Evolutionary conservation across 352 stramenopile genomes (phyloP).

Genomic region (Phytophthora agathidicida): DNA sequence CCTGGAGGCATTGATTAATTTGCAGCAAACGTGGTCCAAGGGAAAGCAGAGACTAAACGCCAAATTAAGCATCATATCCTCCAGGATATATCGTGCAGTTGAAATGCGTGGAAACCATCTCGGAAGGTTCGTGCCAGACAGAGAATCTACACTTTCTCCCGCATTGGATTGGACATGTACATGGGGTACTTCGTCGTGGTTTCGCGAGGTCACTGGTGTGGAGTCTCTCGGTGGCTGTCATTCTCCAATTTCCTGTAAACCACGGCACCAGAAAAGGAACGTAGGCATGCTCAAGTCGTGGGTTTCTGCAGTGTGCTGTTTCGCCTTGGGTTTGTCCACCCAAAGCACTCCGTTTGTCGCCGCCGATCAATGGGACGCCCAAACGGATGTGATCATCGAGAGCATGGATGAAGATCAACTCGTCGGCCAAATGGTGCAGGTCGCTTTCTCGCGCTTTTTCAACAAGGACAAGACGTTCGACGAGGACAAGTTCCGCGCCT

Average conservation of each 20-base stretch:
- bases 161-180: too few relatives aligned
- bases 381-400: constrained; percentile 40
- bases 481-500: constrained; percentile 59
- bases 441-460: constrained; percentile 80
- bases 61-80: not conserved
- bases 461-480: constrained; percentile 64
- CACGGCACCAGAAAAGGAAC: constrained; percentile 8
- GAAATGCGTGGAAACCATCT: not conserved
- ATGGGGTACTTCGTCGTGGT: too few relatives aligned
- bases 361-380: constrained; percentile 38
- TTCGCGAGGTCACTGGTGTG: too few relatives aligned
- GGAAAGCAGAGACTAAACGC: too few relatives aligned
- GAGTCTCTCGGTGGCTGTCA: too few relatives aligned
- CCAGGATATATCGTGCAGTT: not conserved
- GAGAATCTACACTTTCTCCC: not conserved
- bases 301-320: constrained; percentile 26
- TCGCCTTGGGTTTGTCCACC: constrained; percentile 25
- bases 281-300: constrained; percentile 43
- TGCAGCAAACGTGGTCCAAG: not conserved
- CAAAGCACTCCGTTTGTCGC: constrained; percentile 7
- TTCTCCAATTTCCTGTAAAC: constrained; percentile 29
- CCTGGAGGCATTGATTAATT: too few relatives aligned
- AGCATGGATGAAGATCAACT: constrained; percentile 41
- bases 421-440: constrained; percentile 91
- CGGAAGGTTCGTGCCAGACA: not conserved